These are phyloP conservation scores for Fusarium irregulare DNA, from an alignment of 2,329 filamentous ascomycete genomes.

Conservation along the genomic window DNA sequence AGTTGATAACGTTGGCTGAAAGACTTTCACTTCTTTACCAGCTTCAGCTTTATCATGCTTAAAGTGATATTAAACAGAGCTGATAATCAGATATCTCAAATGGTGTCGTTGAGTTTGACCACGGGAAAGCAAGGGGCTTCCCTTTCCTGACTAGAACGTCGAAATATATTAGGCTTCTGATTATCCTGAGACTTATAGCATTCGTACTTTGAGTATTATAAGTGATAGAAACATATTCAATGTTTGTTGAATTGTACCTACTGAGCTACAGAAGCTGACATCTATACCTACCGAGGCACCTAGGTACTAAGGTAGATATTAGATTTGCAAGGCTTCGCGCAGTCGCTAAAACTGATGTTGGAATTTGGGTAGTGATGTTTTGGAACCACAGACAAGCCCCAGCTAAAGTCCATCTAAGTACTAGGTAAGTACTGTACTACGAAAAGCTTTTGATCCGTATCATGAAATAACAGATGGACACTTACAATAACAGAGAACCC, in stretches of 20 bases:
- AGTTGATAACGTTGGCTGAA: neutral
- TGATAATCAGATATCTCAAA: neutral
- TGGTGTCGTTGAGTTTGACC: neutral
- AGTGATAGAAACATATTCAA: neutral
- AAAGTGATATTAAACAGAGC: neutral
- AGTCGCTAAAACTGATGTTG: neutral
- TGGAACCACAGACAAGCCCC: neutral
- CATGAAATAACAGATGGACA: neutral
- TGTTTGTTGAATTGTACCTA: neutral
- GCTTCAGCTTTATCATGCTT: neutral
- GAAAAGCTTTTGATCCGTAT: neutral
- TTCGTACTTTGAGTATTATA: neutral
- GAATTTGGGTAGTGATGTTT: neutral
- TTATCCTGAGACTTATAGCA: neutral
- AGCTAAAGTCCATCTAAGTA: neutral
- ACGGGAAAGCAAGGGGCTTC: neutral
- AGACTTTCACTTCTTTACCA: neutral
- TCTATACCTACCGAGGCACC: neutral
- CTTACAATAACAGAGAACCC: neutral
- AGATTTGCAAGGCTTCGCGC: neutral
- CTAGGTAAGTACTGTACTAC: neutral
- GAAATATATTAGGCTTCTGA: neutral
- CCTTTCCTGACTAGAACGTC: slow-evolving; percentile 8
- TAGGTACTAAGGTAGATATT: no score
- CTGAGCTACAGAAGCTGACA: neutral